These are phyloP conservation scores for Xylaria palmicola DNA, from an alignment of 495 filamentous ascomycete species.

Conservation along the genomic window DNA sequence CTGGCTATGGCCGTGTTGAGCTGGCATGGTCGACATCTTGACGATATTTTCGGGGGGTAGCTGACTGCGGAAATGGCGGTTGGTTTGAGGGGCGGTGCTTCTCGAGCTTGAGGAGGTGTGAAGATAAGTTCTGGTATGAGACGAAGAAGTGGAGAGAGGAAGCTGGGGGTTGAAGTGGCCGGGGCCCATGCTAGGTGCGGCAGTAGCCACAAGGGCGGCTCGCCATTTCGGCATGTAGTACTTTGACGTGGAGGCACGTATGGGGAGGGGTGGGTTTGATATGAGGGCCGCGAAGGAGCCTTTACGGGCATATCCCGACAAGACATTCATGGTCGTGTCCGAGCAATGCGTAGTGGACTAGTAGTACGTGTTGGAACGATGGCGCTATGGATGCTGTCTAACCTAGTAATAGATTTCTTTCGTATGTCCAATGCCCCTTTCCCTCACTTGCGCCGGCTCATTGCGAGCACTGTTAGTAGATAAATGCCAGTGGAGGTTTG, in stretches of 20 bases:
- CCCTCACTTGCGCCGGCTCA: not conserved
- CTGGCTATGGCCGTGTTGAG: conserved; percentile 54
- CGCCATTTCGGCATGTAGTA: conserved; percentile 25
- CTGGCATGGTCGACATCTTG: conserved; percentile 53
- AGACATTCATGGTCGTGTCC: not conserved
- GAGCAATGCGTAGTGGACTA: no score
- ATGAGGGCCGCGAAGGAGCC: conserved; percentile 10
- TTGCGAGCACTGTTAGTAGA: not conserved
- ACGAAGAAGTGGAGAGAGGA: not conserved
- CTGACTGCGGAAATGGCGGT: not conserved
- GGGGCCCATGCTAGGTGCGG: conserved; percentile 9
- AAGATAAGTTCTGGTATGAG: not conserved
- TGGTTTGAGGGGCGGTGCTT: conserved; percentile 2
- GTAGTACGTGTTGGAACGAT: no score
- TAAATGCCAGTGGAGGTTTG: no score
- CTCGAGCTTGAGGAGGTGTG: not conserved
- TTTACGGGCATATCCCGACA: not conserved
- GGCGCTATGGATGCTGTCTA: no score
- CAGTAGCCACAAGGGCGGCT: conserved; percentile 21
- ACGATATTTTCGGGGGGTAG: conserved; percentile 19
- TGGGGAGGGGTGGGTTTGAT: not conserved
- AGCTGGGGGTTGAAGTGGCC: not conserved
- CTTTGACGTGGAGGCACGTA: conserved; percentile 18
- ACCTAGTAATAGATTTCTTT: no score
- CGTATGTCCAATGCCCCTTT: not conserved